Conservation (phyloP, 768 basidiomycete species). For the Lactarius hatsudake region DNA sequence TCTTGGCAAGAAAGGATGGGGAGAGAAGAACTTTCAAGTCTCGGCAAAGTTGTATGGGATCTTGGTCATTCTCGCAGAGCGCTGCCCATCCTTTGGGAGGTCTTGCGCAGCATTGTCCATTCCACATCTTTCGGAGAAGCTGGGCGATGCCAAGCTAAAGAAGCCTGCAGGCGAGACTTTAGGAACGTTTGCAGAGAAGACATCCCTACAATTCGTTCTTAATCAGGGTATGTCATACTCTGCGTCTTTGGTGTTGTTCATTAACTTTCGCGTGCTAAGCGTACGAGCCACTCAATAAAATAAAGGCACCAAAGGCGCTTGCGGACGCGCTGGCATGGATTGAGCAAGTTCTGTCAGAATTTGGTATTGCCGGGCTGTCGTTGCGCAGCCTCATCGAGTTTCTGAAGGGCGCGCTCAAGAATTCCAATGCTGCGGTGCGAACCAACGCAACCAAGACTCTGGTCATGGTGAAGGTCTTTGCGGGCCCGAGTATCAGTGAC, state of each 20-base stretch:
- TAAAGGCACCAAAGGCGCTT: conserved; percentile 96
- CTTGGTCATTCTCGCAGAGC: conserved; percentile 67
- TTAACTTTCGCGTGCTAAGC: conserved; percentile 45
- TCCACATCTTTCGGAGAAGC: conserved; percentile 84
- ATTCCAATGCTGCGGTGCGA: conserved; percentile 91
- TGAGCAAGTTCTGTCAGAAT: conserved; percentile 80
- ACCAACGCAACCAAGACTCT: conserved; percentile 91
- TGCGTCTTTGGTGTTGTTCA: conserved; percentile 18
- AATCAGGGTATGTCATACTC: conserved; percentile 65
- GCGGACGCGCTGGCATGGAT: conserved; percentile 91
- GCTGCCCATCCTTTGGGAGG: conserved; percentile 79
- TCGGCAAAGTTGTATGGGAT: conserved; percentile 86
- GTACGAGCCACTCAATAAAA: conserved; percentile 90
- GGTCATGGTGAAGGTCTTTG: conserved; percentile 88
- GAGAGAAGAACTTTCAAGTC: conserved; percentile 99
- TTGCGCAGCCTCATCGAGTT: conserved; percentile 87
- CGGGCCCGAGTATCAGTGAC: conserved; percentile 88
- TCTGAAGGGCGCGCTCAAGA: conserved; percentile 79
- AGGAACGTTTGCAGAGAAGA: conserved; percentile 83
- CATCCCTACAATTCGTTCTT: conserved; percentile 91
- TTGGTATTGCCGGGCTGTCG: conserved; percentile 85
- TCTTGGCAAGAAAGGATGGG: conserved; percentile 91
- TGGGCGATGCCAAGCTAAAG: conserved; percentile 95
- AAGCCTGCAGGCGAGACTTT: conserved; percentile 92
- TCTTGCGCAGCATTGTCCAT: conserved; percentile 81